Percentiles rank a stretch among this genome's conserved stretches.
These are phyloP conservation scores for Candida fluviatilis DNA, from an alignment of 805 yeast genomes.

Conservation along the genomic window DNA sequence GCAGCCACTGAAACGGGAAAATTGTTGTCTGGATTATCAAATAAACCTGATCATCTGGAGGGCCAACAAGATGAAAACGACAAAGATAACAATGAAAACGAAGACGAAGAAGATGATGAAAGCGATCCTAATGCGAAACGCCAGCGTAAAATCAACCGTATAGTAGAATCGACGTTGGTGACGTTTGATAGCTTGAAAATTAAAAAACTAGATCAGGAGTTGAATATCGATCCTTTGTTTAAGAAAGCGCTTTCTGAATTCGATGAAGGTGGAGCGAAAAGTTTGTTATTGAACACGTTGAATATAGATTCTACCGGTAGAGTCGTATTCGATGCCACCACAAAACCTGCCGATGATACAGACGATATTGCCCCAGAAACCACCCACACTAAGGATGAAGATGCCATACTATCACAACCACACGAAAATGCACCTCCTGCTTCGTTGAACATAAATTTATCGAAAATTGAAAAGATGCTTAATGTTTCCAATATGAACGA, in stretches of 20 bases:
- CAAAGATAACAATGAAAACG: slow-evolving; percentile 14
- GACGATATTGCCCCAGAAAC: neutral
- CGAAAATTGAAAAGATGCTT: slow-evolving; percentile 4
- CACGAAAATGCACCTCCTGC: too few species aligned
- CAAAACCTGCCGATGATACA: slow-evolving; percentile 17
- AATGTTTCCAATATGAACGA: slow-evolving; percentile 17
- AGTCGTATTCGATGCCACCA: slow-evolving; percentile 64
- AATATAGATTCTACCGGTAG: slow-evolving; percentile 49
- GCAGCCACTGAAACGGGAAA: slow-evolving; percentile 89
- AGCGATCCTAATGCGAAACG: slow-evolving; percentile 15
- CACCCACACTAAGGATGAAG: too few species aligned
- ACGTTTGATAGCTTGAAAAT: slow-evolving; percentile 47
- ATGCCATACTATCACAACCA: too few species aligned
- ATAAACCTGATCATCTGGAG: slow-evolving; percentile 21
- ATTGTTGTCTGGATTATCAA: slow-evolving; percentile 69
- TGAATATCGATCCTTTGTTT: slow-evolving; percentile 69
- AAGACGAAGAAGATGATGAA: slow-evolving; percentile 13
- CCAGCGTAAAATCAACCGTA: slow-evolving; percentile 26
- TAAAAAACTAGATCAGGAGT: slow-evolving; percentile 59
- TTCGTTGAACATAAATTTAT: slow-evolving; percentile 2
- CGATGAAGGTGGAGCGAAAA: slow-evolving; percentile 81
- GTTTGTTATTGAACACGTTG: slow-evolving; percentile 60
- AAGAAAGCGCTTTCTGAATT: slow-evolving; percentile 72
- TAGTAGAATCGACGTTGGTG: slow-evolving; percentile 46
- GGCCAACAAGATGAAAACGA: slow-evolving; percentile 9